A percentile compares a stretch with the other conserved stretches of the same genome.
phyloP scores from a whole-genome alignment of 2,329 filamentous ascomycete species.

The Aspergillus fumigatiaffinis region DNA sequence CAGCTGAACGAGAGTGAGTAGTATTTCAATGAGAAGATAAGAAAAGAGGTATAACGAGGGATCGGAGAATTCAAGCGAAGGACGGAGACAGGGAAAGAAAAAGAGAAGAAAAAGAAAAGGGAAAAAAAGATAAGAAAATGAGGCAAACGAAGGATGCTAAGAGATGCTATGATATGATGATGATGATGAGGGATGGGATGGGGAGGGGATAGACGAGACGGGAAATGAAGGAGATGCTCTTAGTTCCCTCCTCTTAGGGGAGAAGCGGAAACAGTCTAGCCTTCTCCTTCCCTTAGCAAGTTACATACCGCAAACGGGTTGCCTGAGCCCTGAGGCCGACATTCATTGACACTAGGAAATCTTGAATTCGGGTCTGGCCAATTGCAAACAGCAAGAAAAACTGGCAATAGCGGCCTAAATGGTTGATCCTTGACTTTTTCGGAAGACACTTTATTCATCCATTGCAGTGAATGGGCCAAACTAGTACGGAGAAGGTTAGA shows the following conservation, averaged over 20 bases:
- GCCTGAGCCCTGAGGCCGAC: neutral
- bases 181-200: constrained; percentile 1
- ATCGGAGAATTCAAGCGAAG: constrained; percentile 12
- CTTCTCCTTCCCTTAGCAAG: too few species aligned
- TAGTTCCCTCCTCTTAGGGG: constrained; percentile 13
- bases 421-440: neutral
- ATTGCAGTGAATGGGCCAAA: neutral
- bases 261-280: neutral
- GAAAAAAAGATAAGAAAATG: neutral
- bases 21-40: constrained; percentile 6
- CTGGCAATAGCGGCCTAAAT: neutral
- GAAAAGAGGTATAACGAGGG: constrained; percentile 14
- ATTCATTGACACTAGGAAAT: neutral
- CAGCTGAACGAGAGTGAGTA: constrained; percentile 5
- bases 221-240: constrained; percentile 22
- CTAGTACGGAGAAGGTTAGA: neutral
- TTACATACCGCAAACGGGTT: neutral
- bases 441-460: neutral
- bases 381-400: neutral
- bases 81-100: constrained; percentile 3
- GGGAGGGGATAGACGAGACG: neutral
- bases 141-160: constrained; percentile 3
- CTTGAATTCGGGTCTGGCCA: neutral
- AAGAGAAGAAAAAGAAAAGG: constrained; percentile 9
- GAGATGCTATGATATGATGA: neutral